phyloP scores from a whole-genome alignment of 805 yeast species.

The Nematodospora valgi region DNA sequence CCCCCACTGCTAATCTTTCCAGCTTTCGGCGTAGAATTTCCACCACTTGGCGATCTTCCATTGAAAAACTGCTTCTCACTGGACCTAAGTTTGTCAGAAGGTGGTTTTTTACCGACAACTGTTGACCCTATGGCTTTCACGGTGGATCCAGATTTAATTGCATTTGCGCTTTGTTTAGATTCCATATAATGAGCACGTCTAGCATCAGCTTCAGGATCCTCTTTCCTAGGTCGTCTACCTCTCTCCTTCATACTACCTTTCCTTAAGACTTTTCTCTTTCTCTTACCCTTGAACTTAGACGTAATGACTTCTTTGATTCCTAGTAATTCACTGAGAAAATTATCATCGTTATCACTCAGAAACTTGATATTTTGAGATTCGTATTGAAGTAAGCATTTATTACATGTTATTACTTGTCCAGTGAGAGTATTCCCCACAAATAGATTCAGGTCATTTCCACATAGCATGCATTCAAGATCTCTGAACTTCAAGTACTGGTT shows the following conservation, averaged over 20 bases:
- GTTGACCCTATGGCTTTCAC: conserved; percentile 37
- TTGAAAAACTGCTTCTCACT: not conserved
- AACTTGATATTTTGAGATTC: conserved; percentile 16
- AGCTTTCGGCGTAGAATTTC: not conserved
- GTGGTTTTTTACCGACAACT: not conserved
- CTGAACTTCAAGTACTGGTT: conserved; percentile 47
- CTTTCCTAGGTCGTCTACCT: conserved; percentile 16
- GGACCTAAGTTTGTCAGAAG: not conserved
- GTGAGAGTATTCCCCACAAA: conserved; percentile 22
- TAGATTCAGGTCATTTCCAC: conserved; percentile 42
- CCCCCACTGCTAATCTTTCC: conserved; percentile 1
- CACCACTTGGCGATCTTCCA: not conserved
- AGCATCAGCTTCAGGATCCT: conserved; percentile 30
- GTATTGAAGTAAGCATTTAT: conserved; percentile 34
- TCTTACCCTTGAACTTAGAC: conserved; percentile 24
- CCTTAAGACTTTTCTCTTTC: conserved; percentile 35
- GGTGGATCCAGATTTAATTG: conserved; percentile 36
- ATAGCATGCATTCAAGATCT: conserved; percentile 46
- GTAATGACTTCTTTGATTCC: conserved; percentile 43
- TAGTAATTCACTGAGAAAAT: conserved; percentile 43
- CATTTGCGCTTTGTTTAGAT: conserved; percentile 26
- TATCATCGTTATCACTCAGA: conserved; percentile 45
- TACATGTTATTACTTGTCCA: conserved; percentile 36
- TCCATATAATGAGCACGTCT: conserved; percentile 36
- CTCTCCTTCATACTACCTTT: conserved; percentile 17